Evolutionary conservation across 1,284 basidiomycete species (phyloP).

Genomic region (Moesziomyces aphidis): DNA sequence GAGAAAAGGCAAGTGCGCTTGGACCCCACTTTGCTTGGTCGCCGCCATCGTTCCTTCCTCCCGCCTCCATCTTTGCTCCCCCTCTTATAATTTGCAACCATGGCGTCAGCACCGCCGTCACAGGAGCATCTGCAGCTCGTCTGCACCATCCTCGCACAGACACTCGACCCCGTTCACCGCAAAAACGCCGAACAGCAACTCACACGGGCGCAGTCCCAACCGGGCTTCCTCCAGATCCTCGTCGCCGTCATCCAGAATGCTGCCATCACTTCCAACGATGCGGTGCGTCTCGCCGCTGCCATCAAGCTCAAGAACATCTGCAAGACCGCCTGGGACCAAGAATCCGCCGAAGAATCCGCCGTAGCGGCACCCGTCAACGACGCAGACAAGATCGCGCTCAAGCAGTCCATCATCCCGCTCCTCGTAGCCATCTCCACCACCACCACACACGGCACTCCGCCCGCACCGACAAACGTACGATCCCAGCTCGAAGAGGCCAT

Average conservation of each 20-base stretch:
- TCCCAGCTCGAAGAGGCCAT: slow-evolving; percentile 63
- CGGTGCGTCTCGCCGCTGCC: slow-evolving; percentile 63
- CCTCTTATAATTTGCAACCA: background rate
- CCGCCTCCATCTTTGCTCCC: background rate
- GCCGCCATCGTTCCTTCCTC: background rate
- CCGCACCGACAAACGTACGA: slow-evolving; percentile 55
- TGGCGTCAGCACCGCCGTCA: slow-evolving; percentile 22
- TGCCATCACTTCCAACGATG: slow-evolving; percentile 26
- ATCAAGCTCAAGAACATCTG: slow-evolving; percentile 67
- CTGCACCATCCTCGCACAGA: slow-evolving; percentile 57
- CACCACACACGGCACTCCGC: slow-evolving; percentile 26
- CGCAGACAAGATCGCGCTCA: slow-evolving; percentile 76
- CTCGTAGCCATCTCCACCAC: slow-evolving; percentile 77
- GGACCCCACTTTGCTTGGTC: background rate
- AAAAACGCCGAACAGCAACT: slow-evolving; percentile 60
- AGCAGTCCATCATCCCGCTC: slow-evolving; percentile 79
- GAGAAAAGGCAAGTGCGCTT: background rate
- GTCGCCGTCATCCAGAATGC: slow-evolving; percentile 58
- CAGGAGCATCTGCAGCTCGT: slow-evolving; percentile 57
- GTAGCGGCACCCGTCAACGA: slow-evolving; percentile 11
- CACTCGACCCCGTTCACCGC: slow-evolving; percentile 57
- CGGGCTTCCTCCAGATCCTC: slow-evolving; percentile 59
- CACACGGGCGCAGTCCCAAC: slow-evolving; percentile 51
- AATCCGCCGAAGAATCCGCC: slow-evolving; percentile 46
- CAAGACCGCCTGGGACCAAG: slow-evolving; percentile 61